These are phyloP conservation scores for Alternaria panax DNA, from an alignment of 2,329 filamentous ascomycete species.

Conservation along the genomic window DNA sequence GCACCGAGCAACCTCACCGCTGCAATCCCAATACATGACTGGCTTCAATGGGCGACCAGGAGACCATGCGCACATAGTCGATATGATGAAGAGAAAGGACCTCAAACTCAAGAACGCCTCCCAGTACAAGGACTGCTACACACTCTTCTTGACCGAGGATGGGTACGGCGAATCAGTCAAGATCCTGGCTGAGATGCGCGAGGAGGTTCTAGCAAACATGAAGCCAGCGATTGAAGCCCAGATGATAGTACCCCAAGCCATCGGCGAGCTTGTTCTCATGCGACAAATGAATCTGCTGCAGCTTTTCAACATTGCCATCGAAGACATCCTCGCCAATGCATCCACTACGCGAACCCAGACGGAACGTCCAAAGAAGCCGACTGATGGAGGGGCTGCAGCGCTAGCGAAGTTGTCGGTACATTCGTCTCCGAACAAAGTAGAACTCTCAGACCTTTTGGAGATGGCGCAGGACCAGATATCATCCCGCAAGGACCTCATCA, in stretches of 20 bases:
- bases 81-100: conserved; percentile 46
- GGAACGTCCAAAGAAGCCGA: conserved; percentile 38
- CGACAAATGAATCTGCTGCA: conserved; percentile 52
- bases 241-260: conserved; percentile 29
- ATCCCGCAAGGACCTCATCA: conserved; percentile 47
- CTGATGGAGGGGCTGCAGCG: conserved; percentile 37
- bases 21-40: conserved; percentile 14
- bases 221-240: conserved; percentile 25
- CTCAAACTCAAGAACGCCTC: conserved; percentile 38
- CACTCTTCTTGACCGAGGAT: conserved; percentile 47
- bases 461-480: not conserved
- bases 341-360: conserved; percentile 41
- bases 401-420: conserved; percentile 46
- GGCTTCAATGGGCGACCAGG: conserved; percentile 45
- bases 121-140: conserved; percentile 45
- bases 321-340: conserved; percentile 53
- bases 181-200: conserved; percentile 26
- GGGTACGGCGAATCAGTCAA: conserved; percentile 50
- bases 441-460: conserved; percentile 32
- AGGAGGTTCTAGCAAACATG: conserved; percentile 27
- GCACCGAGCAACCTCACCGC: conserved; percentile 44
- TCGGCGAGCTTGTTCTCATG: conserved; percentile 47
- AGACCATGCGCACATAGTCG: conserved; percentile 47
- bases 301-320: conserved; percentile 53
- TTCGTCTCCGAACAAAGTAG: conserved; percentile 9